Conservation (phyloP, 495 filamentous ascomycete genomes). For the Penicillium turbatum region DNA sequence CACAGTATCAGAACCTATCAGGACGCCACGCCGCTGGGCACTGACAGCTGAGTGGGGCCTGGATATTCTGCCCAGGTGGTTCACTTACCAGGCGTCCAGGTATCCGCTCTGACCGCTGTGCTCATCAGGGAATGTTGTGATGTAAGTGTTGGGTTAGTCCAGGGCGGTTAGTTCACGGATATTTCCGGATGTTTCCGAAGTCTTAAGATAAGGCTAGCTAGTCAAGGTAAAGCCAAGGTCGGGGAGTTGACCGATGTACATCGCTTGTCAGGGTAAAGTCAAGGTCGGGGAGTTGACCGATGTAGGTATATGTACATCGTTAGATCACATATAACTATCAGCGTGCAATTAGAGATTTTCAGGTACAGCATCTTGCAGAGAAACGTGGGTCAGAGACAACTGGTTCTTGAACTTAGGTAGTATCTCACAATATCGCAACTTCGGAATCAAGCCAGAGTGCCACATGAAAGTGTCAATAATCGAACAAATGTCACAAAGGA, state of each 20-base stretch:
- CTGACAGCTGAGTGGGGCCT: constrained; percentile 1
- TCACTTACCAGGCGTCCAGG: neutral
- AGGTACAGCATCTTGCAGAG: neutral
- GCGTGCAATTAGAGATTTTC: neutral
- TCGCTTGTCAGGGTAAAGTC: neutral
- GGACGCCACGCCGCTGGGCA: constrained; percentile 1
- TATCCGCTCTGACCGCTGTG: constrained; percentile 14
- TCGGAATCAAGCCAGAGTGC: too few species aligned
- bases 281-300: neutral
- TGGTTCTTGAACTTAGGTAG: neutral
- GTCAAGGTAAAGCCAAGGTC: neutral
- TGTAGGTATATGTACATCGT: too few species aligned
- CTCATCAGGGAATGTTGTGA: neutral
- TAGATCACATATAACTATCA: neutral
- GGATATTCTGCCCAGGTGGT: neutral
- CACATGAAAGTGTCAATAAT: neutral
- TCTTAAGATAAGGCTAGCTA: neutral
- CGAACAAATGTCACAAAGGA: too few species aligned
- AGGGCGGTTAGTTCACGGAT: constrained; percentile 5
- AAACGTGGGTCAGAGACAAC: neutral
- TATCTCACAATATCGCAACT: neutral
- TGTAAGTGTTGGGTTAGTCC: neutral
- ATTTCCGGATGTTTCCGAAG: constrained; percentile 6
- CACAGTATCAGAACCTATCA: neutral
- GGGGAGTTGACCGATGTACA: neutral